These are phyloP conservation scores for Eucalyptus decipiens DNA, from an alignment of 345 rosid genomes.

Conservation along the genomic window DNA sequence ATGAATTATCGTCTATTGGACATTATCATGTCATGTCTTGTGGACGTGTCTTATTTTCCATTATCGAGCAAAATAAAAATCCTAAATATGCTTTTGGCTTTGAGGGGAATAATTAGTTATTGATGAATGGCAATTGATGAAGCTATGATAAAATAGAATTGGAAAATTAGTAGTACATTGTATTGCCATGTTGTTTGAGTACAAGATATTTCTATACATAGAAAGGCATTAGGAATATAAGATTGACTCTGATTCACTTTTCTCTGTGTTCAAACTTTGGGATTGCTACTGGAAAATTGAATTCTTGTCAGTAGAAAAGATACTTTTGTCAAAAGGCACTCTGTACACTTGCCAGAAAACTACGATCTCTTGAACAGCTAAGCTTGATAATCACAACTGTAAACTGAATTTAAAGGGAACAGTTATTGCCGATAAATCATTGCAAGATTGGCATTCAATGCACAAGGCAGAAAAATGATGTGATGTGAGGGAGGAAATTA, in stretches of 20 bases:
- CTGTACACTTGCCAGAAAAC: no score
- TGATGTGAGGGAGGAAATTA: neutral
- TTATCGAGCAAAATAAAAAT: neutral
- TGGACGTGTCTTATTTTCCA: neutral
- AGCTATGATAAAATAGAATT: neutral
- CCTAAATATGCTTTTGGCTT: neutral
- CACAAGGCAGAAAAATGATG: neutral
- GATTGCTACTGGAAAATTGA: neutral
- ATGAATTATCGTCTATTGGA: neutral
- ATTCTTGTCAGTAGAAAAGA: neutral
- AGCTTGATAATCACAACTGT: no score
- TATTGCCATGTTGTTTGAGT: no score
- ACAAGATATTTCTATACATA: no score
- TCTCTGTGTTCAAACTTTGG: neutral
- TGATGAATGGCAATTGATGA: neutral
- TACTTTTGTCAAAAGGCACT: no score
- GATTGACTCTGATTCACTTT: neutral
- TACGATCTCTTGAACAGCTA: no score
- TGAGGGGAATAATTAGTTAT: neutral
- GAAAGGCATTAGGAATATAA: neutral
- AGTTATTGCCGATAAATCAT: no score
- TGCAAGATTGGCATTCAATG: neutral
- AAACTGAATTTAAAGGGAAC: no score
- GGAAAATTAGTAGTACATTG: no score
- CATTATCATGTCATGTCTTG: neutral